Percentiles rank a stretch among this genome's conserved stretches.
These are phyloP conservation scores for Leucosporidium yakuticum DNA, from an alignment of 768 basidiomycete species.

Conservation along the genomic window DNA sequence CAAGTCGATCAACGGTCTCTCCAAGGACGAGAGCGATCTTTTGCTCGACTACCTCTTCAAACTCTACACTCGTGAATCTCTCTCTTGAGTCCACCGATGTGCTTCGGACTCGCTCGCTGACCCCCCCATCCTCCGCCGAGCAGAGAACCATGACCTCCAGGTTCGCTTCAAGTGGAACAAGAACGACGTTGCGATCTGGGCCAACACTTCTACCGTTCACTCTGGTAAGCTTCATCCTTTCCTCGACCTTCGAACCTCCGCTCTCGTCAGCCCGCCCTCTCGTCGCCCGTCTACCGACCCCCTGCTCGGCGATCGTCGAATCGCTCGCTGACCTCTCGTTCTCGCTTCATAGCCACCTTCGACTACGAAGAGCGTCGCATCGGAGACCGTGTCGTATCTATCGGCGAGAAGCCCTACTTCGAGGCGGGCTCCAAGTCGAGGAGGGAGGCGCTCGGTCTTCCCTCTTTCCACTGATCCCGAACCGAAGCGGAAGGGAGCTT, in stretches of 20 bases:
- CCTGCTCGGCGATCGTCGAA: not conserved
- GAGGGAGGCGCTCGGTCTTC: constrained; percentile 36
- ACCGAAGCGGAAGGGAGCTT: no score
- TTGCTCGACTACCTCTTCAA: constrained; percentile 44
- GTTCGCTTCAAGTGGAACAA: constrained; percentile 45
- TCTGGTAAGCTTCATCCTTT: not conserved
- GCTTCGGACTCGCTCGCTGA: no score
- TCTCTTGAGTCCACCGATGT: no score
- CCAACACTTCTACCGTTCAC: constrained; percentile 43
- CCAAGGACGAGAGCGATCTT: constrained; percentile 39
- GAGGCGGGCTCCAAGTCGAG: constrained; percentile 48
- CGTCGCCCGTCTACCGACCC: not conserved
- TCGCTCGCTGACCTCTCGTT: no score
- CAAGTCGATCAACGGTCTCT: constrained; percentile 30
- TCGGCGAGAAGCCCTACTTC: constrained; percentile 54
- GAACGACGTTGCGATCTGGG: constrained; percentile 43
- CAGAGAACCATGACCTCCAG: constrained; percentile 42
- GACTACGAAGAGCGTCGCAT: constrained; percentile 45
- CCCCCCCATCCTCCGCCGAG: constrained; percentile 1
- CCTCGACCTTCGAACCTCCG: no score
- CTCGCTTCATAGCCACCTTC: constrained; percentile 37
- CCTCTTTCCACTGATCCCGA: no score
- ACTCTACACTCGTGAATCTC: constrained; percentile 24
- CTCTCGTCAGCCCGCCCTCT: no score
- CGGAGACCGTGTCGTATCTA: constrained; percentile 53